Percentiles rank a stretch among this genome's conserved stretches.
Conservation (phyloP, 2,329 filamentous ascomycete species). For the Epichloe aotearoae region DNA sequence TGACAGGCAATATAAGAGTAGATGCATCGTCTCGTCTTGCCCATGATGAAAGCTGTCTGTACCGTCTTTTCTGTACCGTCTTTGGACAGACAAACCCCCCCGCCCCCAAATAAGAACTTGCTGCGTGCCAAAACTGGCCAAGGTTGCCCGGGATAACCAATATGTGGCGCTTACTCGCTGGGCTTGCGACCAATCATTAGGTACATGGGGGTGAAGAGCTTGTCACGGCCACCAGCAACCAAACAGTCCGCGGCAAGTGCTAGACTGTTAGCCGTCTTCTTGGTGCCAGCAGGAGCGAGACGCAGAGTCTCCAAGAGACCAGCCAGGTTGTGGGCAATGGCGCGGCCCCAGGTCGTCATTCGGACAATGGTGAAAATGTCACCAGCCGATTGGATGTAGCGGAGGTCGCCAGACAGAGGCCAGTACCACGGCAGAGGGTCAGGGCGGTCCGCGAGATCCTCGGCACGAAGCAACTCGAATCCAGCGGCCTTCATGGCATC, state of each 20-base stretch:
- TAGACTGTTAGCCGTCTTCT: conserved; percentile 89
- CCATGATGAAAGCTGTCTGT: background rate
- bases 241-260: conserved; percentile 71
- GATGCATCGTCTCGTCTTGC: conserved; percentile 1
- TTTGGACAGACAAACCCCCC: background rate
- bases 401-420: conserved; percentile 73
- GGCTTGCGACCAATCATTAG: conserved; percentile 91
- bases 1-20: background rate
- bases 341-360: conserved; percentile 77
- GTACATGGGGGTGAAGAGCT: conserved; percentile 98
- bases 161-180: conserved; percentile 5
- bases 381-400: conserved; percentile 64
- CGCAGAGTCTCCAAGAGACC: conserved; percentile 62
- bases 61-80: background rate
- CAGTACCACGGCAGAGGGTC: conserved; percentile 87
- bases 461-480: conserved; percentile 69
- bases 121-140: background rate
- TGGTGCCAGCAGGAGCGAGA: conserved; percentile 68
- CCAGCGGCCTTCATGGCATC: conserved; percentile 76
- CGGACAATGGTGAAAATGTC: conserved; percentile 75
- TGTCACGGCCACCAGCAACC: conserved; percentile 72
- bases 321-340: conserved; percentile 61
- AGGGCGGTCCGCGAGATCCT: conserved; percentile 70
- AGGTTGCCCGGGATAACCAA: no score
- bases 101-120: background rate